Evolutionary conservation across 2,329 filamentous ascomycete species (phyloP), one percentile per base, ranked within the genome.

Genomic region (Sarocladium oryzae): DNA sequence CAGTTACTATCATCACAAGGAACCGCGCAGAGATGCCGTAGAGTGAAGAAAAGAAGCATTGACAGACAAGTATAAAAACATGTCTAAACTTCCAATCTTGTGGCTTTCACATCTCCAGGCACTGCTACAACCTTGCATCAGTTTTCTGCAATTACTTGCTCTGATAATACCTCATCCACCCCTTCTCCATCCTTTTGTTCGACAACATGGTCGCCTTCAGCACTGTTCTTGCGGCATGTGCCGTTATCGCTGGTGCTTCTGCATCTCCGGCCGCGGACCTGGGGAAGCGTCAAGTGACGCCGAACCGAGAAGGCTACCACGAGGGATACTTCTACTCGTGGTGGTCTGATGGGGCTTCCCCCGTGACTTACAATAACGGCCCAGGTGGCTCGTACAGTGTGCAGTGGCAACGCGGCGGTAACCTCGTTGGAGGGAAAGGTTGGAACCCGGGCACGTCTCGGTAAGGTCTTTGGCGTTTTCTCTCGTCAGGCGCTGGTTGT

Each of bases 391-490:
- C 62, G 20, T 76, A 76, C 63, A 65, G 58, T 30, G 66, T 74
- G 0, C 58, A 56, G 32, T 77, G 74, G 74, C 60, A 58, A 49
- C 65, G 67, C 51, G 63, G 61, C 23, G 76, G 75, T 24, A 77
- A 80, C 67, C 76, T 79, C 36, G 76, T 79, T 28, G 75, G 68
- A 52, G 79, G 78, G 35, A 81, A 81, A 63, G 78, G 79, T 37
- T 82, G 78, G 78, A 72, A 72, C 53, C 71, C 77, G 18, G 78
- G 77, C 49, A 68, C 63, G 53, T 63, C 67, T 30, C 69, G 73
- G 76, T 79, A 69, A 53, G 65, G 41, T 13, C 4, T 24, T n/a
- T n/a, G 20, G 33, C 4, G 9, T 20, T n/a, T 4, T 9, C 32
- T 23, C n/a, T 20, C n/a, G n/a, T n/a, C n/a, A n/a, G n/a, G n/a